Evolutionary conservation across 2,329 filamentous ascomycete species (phyloP), one percentile per base, ranked within the genome.

Genomic region (Cladosporium sp.): DNA sequence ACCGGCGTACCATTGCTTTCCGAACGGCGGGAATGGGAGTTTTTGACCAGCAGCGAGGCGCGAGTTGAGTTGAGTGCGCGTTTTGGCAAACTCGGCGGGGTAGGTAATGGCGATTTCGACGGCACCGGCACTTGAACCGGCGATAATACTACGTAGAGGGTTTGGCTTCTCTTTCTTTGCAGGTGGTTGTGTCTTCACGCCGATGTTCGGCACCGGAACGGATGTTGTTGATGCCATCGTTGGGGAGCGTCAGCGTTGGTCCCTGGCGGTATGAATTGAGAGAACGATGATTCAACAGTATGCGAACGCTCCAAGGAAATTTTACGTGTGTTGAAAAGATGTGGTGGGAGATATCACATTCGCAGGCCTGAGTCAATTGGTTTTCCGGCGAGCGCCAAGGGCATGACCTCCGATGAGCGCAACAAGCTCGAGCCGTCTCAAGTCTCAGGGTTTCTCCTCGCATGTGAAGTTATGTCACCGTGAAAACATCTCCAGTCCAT

Each of bases 101-200:
- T 96, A 97, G 62, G 92, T 96, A 67, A 96, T 95, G 61, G 91
- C 85, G 73, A 97, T 97, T 77, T 99, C 93, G 64, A 97, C 83
- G 56, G 92, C 94, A 68, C 94, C 94, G 56, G 93, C 94, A n/a
- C 89, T 89, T 57, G 91, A 90, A 62, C 94, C 94, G 57, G 94
- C 94, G 66, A 97, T 80, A 67, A 97, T 90, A 59, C 91, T 96
- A 65, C 94, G 89, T 71, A 96, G 75, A 49, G 89, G 84, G 69
- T 89, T 96, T 47, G 92, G 90, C 75, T 86, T 69, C 57, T 68
- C 63, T 47, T 67, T 69, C 55, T 66, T 68, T 12, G 61, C 52
- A 40, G 45, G 58, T 34, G 24, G 56, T 39, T 20, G 57, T 50
- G 59, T 49, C 47, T 59, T 58, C 45, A 59, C 58, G 39, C 64